Conservation (phyloP, 768 basidiomycete species). For the Strobilomyces dryophilus region DNA sequence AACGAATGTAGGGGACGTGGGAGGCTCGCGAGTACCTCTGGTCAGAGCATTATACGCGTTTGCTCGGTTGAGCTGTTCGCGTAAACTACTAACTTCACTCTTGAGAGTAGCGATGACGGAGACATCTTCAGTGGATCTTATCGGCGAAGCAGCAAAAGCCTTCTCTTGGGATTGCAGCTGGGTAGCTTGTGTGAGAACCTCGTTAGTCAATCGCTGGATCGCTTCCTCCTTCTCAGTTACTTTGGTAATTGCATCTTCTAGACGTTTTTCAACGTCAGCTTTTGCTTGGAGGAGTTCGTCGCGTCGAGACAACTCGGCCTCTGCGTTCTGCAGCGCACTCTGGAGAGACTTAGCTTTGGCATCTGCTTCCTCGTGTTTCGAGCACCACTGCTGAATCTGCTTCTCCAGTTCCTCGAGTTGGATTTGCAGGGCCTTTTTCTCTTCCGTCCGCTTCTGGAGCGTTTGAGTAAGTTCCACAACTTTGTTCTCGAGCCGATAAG, state of each 20-base stretch:
- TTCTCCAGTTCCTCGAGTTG: constrained; percentile 77
- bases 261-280: constrained; percentile 69
- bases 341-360: constrained; percentile 69
- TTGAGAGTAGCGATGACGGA: constrained; percentile 87
- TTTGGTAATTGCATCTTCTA: constrained; percentile 74
- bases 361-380: constrained; percentile 86
- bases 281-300: constrained; percentile 75
- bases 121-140: constrained; percentile 73
- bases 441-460: constrained; percentile 83
- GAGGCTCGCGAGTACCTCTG: constrained; percentile 67
- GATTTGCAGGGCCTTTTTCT: constrained; percentile 83
- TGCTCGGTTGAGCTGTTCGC: constrained; percentile 94
- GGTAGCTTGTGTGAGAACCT: constrained; percentile 65
- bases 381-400: constrained; percentile 80
- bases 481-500: constrained; percentile 97
- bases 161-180: constrained; percentile 78
- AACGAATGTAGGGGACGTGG: constrained; percentile 82
- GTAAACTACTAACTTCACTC: constrained; percentile 86
- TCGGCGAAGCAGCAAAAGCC: constrained; percentile 57
- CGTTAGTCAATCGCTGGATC: constrained; percentile 77
- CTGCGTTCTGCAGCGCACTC: constrained; percentile 60
- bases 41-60: constrained; percentile 89
- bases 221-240: constrained; percentile 79
- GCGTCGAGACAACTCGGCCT: constrained; percentile 65
- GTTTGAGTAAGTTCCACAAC: constrained; percentile 97